Base-by-base conservation (phyloP, 164 flowering plant species). In the Tetracentron sinense region DNA sequence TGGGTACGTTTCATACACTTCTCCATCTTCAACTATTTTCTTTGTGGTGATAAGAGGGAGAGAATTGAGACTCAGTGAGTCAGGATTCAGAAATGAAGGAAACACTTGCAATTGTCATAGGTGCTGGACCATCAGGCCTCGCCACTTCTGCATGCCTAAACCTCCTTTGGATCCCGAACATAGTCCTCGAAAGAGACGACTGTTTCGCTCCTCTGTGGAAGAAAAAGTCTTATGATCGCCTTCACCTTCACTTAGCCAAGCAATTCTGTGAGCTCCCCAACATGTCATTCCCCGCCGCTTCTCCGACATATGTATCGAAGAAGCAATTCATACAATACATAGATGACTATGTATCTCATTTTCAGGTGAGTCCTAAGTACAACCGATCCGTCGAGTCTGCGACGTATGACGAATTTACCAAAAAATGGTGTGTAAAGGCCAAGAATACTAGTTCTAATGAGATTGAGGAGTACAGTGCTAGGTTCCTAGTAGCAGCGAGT, bases 101-200 rank as follows among this genome's bases (percentile, higher is more conserved):
- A 31, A n/a, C 23, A 48, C 55, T 62, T 17, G 85, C 75, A 53
- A 76, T 84, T 15, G 59, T 87, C 6, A 81, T 85, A 1, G 94
- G 94, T 47, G 85, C 85, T 0, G 94, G 94, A 0, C 84, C 94
- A 0, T 68, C 87, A 2, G 94, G 94, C 19, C 69, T 87, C 0
- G 78, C 94, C 31, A 63, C 68, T 0, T 81, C 90, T 0, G 90
- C 85, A 0, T 78, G 83, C 61, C 69, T 87, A 10, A 66, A 51
- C 64, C 46, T 29, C 2, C 73, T 54, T 1, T 74, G 80, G 0
- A 74, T 85, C 31, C 82, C 89, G 1, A 68, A 82, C 79, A 65
- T 73, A 4, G 8, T 87, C 12, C 77, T 85, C 4, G 94, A 87
- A 53, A 65, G 89, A 68, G 88, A 82, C 58, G 81, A 87, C 63